A percentile compares a stretch with the other conserved stretches of the same genome.
phyloP scores from a whole-genome alignment of 192 early-diverging fungal genomes.

The Entomortierella beljakovae region DNA sequence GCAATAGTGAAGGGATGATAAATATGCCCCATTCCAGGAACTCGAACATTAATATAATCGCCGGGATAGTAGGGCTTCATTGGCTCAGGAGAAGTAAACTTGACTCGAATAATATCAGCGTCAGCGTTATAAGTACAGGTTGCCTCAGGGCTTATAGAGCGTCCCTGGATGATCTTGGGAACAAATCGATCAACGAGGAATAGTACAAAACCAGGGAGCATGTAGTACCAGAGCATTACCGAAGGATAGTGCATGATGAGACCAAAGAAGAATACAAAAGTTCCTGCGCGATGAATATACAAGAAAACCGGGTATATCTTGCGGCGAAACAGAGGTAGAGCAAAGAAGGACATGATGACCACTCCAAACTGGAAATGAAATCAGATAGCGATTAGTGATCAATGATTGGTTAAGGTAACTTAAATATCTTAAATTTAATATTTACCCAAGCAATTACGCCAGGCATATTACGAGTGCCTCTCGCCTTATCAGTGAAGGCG shows the following conservation, averaged over 20 bases:
- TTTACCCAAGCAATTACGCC: slow-evolving; percentile 52
- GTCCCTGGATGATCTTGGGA: slow-evolving; percentile 48
- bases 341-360: slow-evolving; percentile 28
- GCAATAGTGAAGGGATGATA: slow-evolving; percentile 49
- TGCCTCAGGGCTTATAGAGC: slow-evolving; percentile 27
- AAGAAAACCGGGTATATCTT: slow-evolving; percentile 38
- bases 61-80: slow-evolving; percentile 54
- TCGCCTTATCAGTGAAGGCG: slow-evolving; percentile 35
- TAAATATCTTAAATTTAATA: neutral
- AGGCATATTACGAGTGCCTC: slow-evolving; percentile 50
- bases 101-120: slow-evolving; percentile 44
- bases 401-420: neutral
- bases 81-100: slow-evolving; percentile 38
- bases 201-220: slow-evolving; percentile 44
- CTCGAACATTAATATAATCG: slow-evolving; percentile 41
- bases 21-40: slow-evolving; percentile 38
- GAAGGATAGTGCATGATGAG: slow-evolving; percentile 54
- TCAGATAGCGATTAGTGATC: neutral
- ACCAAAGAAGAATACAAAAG: slow-evolving; percentile 41
- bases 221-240: slow-evolving; percentile 50
- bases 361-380: slow-evolving; percentile 22
- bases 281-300: slow-evolving; percentile 34
- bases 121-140: slow-evolving; percentile 38
- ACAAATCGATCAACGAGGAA: slow-evolving; percentile 49
- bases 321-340: slow-evolving; percentile 37